These are phyloP conservation scores for Brassica juncea DNA, from an alignment of 345 rosid species.

Conservation along the genomic window DNA sequence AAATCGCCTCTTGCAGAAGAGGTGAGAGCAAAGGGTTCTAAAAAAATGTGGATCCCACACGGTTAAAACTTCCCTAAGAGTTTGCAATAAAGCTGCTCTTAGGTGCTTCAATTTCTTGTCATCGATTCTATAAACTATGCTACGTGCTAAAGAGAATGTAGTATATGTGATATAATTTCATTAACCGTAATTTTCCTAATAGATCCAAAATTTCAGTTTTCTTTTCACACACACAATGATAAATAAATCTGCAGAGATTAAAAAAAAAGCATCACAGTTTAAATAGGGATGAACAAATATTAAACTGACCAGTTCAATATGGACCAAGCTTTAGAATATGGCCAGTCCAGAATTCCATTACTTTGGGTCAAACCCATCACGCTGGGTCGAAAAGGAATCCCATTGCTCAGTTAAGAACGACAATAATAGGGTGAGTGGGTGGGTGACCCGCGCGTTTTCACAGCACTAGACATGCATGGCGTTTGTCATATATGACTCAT, in stretches of 20 bases:
- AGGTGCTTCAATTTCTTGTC: constrained; percentile 15
- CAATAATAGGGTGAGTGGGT: neutral
- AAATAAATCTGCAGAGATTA: too few species aligned
- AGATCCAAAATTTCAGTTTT: too few species aligned
- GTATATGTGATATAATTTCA: too few species aligned
- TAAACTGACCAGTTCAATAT: too few species aligned
- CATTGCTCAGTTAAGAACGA: neutral
- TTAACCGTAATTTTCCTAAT: too few species aligned
- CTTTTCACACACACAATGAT: too few species aligned
- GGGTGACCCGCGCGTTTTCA: neutral
- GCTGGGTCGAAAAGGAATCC: neutral
- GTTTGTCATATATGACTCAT: neutral
- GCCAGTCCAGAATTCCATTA: neutral
- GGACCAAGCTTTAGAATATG: neutral
- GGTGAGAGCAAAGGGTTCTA: too few species aligned
- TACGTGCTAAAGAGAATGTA: neutral
- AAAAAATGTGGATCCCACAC: too few species aligned
- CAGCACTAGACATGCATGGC: neutral
- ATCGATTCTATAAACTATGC: neutral
- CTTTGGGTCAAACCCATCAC: neutral
- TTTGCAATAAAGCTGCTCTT: neutral
- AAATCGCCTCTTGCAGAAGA: too few species aligned
- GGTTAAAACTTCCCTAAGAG: too few species aligned
- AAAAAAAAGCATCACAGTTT: too few species aligned
- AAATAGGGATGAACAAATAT: too few species aligned